A percentile compares a stretch with the other conserved stretches of the same genome.
phyloP scores from a whole-genome alignment of 345 rosid genomes.

The Acer negundo region DNA sequence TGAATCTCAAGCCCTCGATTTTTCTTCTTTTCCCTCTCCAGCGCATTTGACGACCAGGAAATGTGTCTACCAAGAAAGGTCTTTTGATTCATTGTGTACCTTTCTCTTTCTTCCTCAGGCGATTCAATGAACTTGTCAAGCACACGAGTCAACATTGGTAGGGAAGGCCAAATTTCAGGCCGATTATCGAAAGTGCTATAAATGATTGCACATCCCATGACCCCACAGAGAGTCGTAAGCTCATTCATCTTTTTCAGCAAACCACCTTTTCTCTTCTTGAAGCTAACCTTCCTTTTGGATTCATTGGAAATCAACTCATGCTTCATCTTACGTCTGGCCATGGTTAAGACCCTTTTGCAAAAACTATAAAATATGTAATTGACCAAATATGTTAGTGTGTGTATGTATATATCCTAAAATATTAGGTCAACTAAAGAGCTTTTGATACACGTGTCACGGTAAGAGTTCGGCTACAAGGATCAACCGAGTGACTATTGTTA shows the following conservation, averaged over 20 bases:
- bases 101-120: slow-evolving; percentile 33
- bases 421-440: too few relatives aligned
- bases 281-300: slow-evolving; percentile 37
- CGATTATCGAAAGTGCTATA: slow-evolving; percentile 21
- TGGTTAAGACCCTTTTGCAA: slow-evolving; percentile 5
- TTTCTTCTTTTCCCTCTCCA: slow-evolving; percentile 24
- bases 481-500: too few relatives aligned
- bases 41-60: slow-evolving; percentile 13
- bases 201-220: slow-evolving; percentile 42
- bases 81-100: slow-evolving; percentile 43
- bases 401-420: too few relatives aligned
- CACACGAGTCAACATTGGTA: slow-evolving; percentile 16
- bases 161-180: slow-evolving; percentile 49
- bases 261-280: slow-evolving; percentile 43
- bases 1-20: slow-evolving; percentile 38
- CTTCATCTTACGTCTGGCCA: slow-evolving; percentile 41
- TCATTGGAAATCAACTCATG: slow-evolving; percentile 39
- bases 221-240: slow-evolving; percentile 48
- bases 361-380: background rate
- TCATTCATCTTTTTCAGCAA: slow-evolving; percentile 47
- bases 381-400: background rate
- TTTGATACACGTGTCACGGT: too few relatives aligned
- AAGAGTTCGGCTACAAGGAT: too few relatives aligned
- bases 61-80: slow-evolving; percentile 19
- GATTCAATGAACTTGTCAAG: slow-evolving; percentile 24